Evolutionary conservation across 805 yeast genomes (phyloP).

Genomic region (Candida bentonensis): DNA sequence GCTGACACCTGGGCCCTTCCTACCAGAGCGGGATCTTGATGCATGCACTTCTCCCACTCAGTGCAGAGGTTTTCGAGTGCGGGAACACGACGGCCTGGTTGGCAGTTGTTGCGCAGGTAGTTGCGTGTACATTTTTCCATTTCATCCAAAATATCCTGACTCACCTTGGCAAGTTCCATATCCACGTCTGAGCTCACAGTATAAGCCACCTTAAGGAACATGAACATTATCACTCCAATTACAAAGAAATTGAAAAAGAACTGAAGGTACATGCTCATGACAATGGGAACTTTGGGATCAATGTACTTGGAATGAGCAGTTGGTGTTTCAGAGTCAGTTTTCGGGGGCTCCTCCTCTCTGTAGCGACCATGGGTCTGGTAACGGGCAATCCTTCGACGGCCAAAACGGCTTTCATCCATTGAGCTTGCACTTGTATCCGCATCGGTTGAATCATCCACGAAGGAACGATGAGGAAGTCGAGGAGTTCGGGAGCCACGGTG

Average conservation of each 20-base stretch:
- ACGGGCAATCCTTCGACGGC: neutral
- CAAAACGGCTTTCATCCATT: neutral
- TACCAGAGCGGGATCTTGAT: constrained; percentile 50
- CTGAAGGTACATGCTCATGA: constrained; percentile 50
- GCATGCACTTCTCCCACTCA: constrained; percentile 73
- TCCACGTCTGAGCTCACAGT: constrained; percentile 59
- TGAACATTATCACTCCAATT: constrained; percentile 35
- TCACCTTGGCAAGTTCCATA: constrained; percentile 48
- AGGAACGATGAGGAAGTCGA: no score
- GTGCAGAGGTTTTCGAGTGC: constrained; percentile 58
- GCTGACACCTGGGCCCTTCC: constrained; percentile 66
- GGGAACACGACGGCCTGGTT: constrained; percentile 50
- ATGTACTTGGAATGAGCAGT: neutral
- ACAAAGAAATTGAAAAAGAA: constrained; percentile 43
- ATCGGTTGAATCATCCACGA: neutral
- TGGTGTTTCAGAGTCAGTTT: neutral
- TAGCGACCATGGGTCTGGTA: neutral
- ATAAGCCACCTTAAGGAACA: constrained; percentile 35
- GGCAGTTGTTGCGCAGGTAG: constrained; percentile 59
- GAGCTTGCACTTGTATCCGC: neutral
- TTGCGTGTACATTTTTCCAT: constrained; percentile 57
- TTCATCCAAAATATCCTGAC: constrained; percentile 45
- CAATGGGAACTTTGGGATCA: constrained; percentile 30
- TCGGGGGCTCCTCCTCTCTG: neutral
- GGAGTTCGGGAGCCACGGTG: no score